Percentiles rank a stretch among this genome's conserved stretches.
These are phyloP conservation scores for Dicorynia guianensis DNA, from an alignment of 306 rosid species.

Conservation along the genomic window DNA sequence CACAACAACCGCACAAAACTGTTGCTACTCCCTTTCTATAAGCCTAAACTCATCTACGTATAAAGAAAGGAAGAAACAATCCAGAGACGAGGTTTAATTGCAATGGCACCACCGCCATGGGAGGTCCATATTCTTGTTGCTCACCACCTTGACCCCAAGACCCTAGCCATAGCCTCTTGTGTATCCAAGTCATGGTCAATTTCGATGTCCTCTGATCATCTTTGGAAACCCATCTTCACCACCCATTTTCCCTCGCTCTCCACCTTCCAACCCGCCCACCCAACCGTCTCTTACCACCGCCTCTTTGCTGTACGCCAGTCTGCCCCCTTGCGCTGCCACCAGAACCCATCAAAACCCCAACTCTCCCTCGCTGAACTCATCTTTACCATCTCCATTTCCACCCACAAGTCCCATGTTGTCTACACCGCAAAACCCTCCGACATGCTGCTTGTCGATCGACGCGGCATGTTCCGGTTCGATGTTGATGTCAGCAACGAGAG, in stretches of 20 bases:
- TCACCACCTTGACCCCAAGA: constrained; percentile 61
- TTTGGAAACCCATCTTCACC: constrained; percentile 65
- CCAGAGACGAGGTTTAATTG: neutral
- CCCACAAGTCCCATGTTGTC: neutral
- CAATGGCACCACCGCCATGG: constrained; percentile 47
- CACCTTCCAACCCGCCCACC: constrained; percentile 13
- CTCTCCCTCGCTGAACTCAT: constrained; percentile 52
- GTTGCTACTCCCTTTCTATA: neutral
- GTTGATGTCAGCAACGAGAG: constrained; percentile 1
- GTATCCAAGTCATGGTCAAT: constrained; percentile 64
- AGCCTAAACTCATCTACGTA: neutral
- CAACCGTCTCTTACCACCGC: constrained; percentile 43
- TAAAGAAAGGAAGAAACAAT: neutral
- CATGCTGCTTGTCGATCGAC: constrained; percentile 26
- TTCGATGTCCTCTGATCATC: constrained; percentile 62
- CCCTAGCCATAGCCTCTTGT: constrained; percentile 68
- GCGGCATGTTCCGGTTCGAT: constrained; percentile 56
- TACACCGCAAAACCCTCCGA: neutral
- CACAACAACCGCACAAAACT: neutral
- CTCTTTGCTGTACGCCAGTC: constrained; percentile 53
- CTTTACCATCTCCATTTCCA: constrained; percentile 49
- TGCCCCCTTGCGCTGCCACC: constrained; percentile 44
- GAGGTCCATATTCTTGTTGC: constrained; percentile 57
- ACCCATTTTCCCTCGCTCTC: constrained; percentile 59
- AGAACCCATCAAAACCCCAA: constrained; percentile 39